phyloP scores from a whole-genome alignment of 495 filamentous ascomycete species.

The Penicillium mononematosum region DNA sequence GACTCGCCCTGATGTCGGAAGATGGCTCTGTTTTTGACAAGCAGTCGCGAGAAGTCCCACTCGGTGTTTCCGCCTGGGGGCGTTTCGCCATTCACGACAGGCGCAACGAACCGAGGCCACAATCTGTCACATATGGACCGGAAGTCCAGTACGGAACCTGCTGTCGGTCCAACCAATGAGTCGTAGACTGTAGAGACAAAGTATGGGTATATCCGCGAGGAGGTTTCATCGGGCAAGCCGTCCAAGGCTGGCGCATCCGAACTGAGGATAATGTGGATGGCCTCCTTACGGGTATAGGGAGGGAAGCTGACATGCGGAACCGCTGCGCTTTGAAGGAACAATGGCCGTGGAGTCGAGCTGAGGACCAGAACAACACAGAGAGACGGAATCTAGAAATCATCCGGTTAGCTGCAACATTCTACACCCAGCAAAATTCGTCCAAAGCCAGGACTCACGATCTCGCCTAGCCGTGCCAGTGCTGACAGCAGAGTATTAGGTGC shows the following conservation, averaged over 20 bases:
- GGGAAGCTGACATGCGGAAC: slow-evolving; percentile 82
- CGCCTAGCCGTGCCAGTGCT: slow-evolving; percentile 74
- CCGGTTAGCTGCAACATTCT: slow-evolving; percentile 3
- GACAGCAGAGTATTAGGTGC: slow-evolving; percentile 75
- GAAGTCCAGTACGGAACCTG: slow-evolving; percentile 45
- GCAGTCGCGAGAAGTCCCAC: slow-evolving; percentile 77
- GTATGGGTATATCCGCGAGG: slow-evolving; percentile 38
- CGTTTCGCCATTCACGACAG: slow-evolving; percentile 36
- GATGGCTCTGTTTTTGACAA: slow-evolving; percentile 68
- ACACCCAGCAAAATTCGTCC: background rate
- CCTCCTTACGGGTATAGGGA: slow-evolving; percentile 76
- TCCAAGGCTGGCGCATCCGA: slow-evolving; percentile 38
- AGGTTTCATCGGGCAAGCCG: slow-evolving; percentile 31
- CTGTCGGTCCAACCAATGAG: slow-evolving; percentile 43
- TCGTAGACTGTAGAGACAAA: slow-evolving; percentile 46
- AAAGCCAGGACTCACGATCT: slow-evolving; percentile 56
- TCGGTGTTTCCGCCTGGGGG: slow-evolving; percentile 48
- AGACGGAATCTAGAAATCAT: slow-evolving; percentile 63
- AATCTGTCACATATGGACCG: slow-evolving; percentile 57
- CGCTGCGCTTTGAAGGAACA: slow-evolving; percentile 68
- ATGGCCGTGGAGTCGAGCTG: slow-evolving; percentile 63
- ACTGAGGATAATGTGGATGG: slow-evolving; percentile 66
- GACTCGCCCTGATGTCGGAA: slow-evolving; percentile 79
- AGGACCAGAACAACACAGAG: slow-evolving; percentile 78
- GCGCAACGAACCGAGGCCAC: slow-evolving; percentile 73